phyloP scores from a whole-genome alignment of 352 stramenopile species.

The Phytophthora multivora region DNA sequence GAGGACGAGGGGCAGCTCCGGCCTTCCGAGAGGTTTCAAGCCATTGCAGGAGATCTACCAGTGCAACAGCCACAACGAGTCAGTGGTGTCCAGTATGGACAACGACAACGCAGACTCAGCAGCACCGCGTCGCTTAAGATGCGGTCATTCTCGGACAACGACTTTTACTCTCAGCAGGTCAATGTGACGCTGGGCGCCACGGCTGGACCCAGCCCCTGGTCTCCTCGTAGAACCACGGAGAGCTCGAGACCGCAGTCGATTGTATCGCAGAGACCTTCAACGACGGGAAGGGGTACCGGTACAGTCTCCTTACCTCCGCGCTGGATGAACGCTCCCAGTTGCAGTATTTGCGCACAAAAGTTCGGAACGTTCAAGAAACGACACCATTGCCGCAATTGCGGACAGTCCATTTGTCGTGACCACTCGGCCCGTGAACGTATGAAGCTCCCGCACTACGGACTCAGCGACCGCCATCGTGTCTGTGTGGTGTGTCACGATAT shows the following conservation, averaged over 20 bases:
- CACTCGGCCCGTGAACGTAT: constrained; percentile 86
- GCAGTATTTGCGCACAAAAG: constrained; percentile 86
- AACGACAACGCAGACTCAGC: constrained; percentile 38
- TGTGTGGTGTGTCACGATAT: constrained; percentile 83
- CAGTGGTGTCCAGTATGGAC: constrained; percentile 25
- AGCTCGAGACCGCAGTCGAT: constrained; percentile 49
- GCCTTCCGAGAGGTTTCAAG: constrained; percentile 42
- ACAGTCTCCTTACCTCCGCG: constrained; percentile 76
- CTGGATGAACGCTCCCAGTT: constrained; percentile 85
- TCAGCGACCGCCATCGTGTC: constrained; percentile 79
- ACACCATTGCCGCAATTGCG: constrained; percentile 89
- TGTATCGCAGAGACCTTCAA: constrained; percentile 40
- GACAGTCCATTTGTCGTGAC: constrained; percentile 84
- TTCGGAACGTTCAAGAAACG: constrained; percentile 84
- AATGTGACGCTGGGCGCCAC: constrained; percentile 17
- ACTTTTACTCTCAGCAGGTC: constrained; percentile 57
- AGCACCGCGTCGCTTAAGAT: constrained; percentile 58
- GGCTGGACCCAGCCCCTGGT: constrained; percentile 26
- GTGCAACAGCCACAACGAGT: constrained; percentile 13
- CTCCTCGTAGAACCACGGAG: constrained; percentile 30
- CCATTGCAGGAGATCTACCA: constrained; percentile 40
- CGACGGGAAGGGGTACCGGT: constrained; percentile 24
- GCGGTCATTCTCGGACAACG: constrained; percentile 71
- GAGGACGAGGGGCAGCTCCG: constrained; percentile 34
- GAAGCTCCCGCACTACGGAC: constrained; percentile 80